A percentile compares a stretch with the other conserved stretches of the same genome.
Conservation (phyloP, 306 rosid genomes). For the Luffa aegyptiaca region DNA sequence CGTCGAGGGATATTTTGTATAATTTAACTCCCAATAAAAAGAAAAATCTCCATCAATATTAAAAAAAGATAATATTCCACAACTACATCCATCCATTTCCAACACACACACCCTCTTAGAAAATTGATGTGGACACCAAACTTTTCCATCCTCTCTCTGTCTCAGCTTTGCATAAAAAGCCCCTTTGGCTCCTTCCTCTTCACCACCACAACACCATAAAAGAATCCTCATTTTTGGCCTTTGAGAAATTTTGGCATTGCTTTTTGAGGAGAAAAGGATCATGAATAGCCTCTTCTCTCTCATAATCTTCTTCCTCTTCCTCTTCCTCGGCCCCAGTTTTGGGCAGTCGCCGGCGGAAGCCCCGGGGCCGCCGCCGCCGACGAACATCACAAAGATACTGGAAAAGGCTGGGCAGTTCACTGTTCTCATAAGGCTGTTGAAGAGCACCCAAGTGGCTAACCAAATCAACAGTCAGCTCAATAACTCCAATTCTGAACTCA, state of each 20-base stretch:
- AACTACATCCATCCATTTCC: neutral
- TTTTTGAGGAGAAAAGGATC: slow-evolving; percentile 6
- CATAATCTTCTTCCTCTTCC: slow-evolving; percentile 15
- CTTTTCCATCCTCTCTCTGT: neutral
- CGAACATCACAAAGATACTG: slow-evolving; percentile 47
- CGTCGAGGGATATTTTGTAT: too few species aligned
- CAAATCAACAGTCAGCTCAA: slow-evolving; percentile 53
- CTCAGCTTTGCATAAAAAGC: neutral
- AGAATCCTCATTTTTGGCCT: neutral
- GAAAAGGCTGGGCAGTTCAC: slow-evolving; percentile 50
- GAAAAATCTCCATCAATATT: too few species aligned
- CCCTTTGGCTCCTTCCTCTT: neutral
- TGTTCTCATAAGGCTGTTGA: slow-evolving; percentile 46
- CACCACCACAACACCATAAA: neutral
- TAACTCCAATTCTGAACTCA: slow-evolving; percentile 37
- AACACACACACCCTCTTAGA: neutral
- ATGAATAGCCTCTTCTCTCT: slow-evolving; percentile 16
- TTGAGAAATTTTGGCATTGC: neutral
- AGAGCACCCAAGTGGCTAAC: slow-evolving; percentile 40
- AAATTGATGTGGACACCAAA: neutral
- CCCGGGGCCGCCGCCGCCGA: slow-evolving; percentile 41
- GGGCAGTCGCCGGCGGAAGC: slow-evolving; percentile 33
- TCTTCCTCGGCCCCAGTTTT: slow-evolving; percentile 1
- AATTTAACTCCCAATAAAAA: too few species aligned
- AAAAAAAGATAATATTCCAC: neutral